Base-by-base conservation (phyloP, 2,329 filamentous ascomycete genomes). In the Paraphoma chrysanthemicola region DNA sequence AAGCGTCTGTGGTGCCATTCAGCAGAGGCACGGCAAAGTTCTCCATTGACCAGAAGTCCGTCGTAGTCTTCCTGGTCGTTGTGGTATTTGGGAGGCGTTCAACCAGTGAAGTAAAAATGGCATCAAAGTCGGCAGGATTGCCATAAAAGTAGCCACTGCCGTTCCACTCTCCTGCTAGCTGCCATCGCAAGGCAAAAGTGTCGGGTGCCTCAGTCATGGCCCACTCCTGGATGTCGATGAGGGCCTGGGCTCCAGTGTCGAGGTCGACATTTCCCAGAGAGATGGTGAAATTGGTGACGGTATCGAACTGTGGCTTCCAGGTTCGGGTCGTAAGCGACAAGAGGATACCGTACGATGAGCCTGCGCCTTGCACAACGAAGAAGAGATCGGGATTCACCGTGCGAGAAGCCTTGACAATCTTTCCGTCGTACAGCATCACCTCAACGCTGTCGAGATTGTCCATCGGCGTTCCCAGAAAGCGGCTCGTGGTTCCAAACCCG, bases 351-450 rank as follows among this genome's bases (percentile, higher is more conserved):
- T 62, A 62, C 1, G 60, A 63, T 0, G 62, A 62, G 5, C 60
- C 62, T 10, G 60, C 62, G 5, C 62, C 62, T 30, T 65, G 58
- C 8, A 59, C 52, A 1, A 62, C 69, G 60, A 67, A 71, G 59
- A 63, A 70, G 2, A 69, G 57, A 17, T 72, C 68, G 2, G 57
- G 17, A 42, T 66, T 64, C 16, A 52, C 51, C 4, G 46, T 48
- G 18, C 54, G 51, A 3, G 69, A 68, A 17, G 67, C 67, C 3
- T 53, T 64, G 16, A 63, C 54, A 7, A 66, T 51, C 14, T 57
- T 59, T 41, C 69, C 69, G 23, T 61, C 59, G 43, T 54, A 51
- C 6, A 62, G 53, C 53, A 62, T 59, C 38, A 56, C 45, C 4
- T 60, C 57, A 6, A 64, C 61, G 17, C 51, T 60, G 8, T 60